Conservation (phyloP, 2,329 filamentous ascomycete genomes). For the Pseudocercospora pini-densiflorae region DNA sequence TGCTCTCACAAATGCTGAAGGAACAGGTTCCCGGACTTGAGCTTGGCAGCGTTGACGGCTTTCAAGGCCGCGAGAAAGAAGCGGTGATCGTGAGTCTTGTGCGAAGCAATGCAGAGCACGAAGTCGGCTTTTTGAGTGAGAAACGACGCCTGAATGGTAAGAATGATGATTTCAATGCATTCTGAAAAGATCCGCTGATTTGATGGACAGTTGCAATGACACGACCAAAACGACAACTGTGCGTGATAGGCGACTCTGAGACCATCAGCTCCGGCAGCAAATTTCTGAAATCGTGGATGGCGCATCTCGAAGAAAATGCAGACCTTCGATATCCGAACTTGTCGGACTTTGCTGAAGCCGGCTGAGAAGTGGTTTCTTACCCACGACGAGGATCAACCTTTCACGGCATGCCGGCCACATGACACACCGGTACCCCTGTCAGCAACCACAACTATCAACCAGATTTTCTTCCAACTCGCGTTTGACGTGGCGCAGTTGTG, state of each 20-base stretch:
- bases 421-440: neutral
- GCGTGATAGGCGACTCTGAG: conserved; percentile 91
- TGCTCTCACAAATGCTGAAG: conserved; percentile 77
- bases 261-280: conserved; percentile 84
- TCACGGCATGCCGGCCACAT: neutral
- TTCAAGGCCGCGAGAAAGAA: conserved; percentile 97
- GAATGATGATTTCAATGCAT: conserved; percentile 36
- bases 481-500: neutral
- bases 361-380: conserved; percentile 16
- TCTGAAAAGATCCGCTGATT: conserved; percentile 10
- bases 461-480: neutral
- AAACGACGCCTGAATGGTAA: conserved; percentile 90
- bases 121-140: conserved; percentile 92
- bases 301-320: conserved; percentile 83
- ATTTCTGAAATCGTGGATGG: conserved; percentile 92
- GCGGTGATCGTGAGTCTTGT: conserved; percentile 93
- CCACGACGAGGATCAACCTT: neutral
- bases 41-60: conserved; percentile 95
- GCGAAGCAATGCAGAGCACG: conserved; percentile 80
- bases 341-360: conserved; percentile 44
- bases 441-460: neutral
- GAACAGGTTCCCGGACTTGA: conserved; percentile 83
- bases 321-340: conserved; percentile 87
- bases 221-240: conserved; percentile 85
- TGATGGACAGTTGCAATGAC: conserved; percentile 86